Base-by-base conservation (phyloP, 2,329 filamentous ascomycete species). In the Tolypocladium nubicola region DNA sequence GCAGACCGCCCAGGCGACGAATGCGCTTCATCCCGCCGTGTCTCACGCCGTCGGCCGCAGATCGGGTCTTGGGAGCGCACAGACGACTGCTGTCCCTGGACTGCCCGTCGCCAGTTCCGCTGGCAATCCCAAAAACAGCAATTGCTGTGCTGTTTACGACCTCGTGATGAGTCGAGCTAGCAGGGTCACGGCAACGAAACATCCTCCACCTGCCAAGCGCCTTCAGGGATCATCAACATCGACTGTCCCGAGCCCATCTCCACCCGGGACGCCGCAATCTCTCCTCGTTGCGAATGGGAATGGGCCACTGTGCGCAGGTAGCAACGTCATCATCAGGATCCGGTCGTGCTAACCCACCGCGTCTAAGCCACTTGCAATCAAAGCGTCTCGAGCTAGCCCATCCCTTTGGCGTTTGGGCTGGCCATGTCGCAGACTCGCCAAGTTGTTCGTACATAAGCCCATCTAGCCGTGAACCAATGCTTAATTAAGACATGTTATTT, bases 311-410 rank as follows among this genome's bases (percentile, higher is more conserved):
- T 38, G 40, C 37, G 54, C 41, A 56, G 26, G 54, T 39, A 16
- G 26, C 30, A 55, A 60, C 59, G 56, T 60, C 58, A 60, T 60
- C 53, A 45, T 58, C 53, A 54, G 45, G n/a, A 38, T 38, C 40
- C 40, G 38, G 39, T 35, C 26, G 40, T 14, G 30, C 21, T 35
- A 21, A 11, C 33, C 40, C 41, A 41, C 43, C 19, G 19, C 55
- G 26, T 52, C 43, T 56, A 37, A 57, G 56, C 56, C 56, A 54
- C 56, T 38, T 33, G 50, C 49, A 54, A 57, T 54, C 37, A 53
- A 52, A 38, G 21, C 19, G 38, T 47, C 38, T 53, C 23, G 39
- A 41, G 33, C 52, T 47, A 49, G 26, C 26, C 45, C 45, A 19
- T 33, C 26, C 6, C 16, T 13, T 9, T 19, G 39, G 16, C 40